Base-by-base conservation (phyloP, 768 basidiomycete species). In the Mrakia blollopis region DNA sequence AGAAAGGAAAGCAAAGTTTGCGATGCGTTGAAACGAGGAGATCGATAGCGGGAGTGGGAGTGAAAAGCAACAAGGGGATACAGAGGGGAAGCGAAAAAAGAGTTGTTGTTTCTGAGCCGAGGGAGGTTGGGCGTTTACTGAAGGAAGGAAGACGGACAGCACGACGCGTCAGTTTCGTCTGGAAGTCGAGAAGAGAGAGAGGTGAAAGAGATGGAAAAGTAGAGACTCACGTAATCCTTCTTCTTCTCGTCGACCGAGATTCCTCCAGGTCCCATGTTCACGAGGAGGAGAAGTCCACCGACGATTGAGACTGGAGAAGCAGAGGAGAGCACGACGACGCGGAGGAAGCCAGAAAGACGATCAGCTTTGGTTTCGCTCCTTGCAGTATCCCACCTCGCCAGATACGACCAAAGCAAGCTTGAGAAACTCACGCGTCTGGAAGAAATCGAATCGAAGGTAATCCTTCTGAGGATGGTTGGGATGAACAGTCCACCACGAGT, bases 171-270 rank as follows among this genome's bases (percentile, higher is more conserved):
- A 50, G 47, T 9, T 50, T 50, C 44, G 44, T n/a, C n/a, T n/a
- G n/a, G 14, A 14, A 44, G 44, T 21, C 3, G 47, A 21, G 47
- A 16, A 14, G 14, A 50, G 47, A 50, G 7, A 50, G 37, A 69
- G 41, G 41, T n/a, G 67, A n/a, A 25, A 69, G n/a, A 23, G 41
- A 69, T 2, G 10, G 69, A 50, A 6, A 50, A 47, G 23, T 2
- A 50, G 47, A 50, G 47, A 50, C 47, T 50, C 52, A 76, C 75
- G 80, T 88, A 94, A 30, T 90, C 93, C 88, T 98, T 98, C 88
- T 99, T 99, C 88, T 98, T 98, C 87, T 98, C 95, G 85, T 98
- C 97, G 78, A 98, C 92, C 5, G 95, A 98, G 78, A 98, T 87
- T 79, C 95, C 96, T 78, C 97, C 96, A 72, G 97, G 94, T 81